Base-by-base conservation (phyloP, 1,284 basidiomycete species). In the Austroboletus sp. region DNA sequence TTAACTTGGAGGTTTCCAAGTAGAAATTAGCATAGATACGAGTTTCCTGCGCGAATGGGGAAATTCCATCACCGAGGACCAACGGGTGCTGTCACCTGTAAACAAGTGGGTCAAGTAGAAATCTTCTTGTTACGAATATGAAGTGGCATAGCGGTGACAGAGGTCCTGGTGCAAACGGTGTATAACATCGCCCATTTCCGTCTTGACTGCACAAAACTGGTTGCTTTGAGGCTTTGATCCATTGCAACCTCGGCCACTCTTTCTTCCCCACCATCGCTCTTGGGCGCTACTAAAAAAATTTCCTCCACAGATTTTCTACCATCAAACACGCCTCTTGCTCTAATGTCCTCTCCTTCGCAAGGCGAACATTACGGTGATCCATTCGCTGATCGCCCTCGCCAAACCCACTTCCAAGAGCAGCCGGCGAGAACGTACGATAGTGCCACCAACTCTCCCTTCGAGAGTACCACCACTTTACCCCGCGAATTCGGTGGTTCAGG, bases 301-400 rank as follows among this genome's bases (percentile, higher is more conserved):
- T 44, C 33, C 47, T 32, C 16, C 19, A 16, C 42, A 60, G 54
- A 48, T 41, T 31, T 6, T 40, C 33, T 21, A n/a, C 40, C 16
- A 0, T 15, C 25, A 39, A 17, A 26, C 16, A n/a, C 23, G 43
- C 30, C 41, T 40, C 45, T n/a, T 33, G 42, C 43, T 51, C 50
- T 37, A 48, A 80, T 80, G 78, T 68, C 74, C 51, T 72, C 74
- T 50, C 72, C 74, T 32, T 61, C 66, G 44, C 68, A 67, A 46
- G 61, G 65, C 51, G 64, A 69, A 40, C 62, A 57, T 15, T 74
- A 71, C 49, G 70, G 66, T n/a, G 81, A 87, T 61, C 85, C 85
- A 15, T 88, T 86, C 60, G 72, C 76, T 43, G 83, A 86, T 67
- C 73, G 76, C 23, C 74, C 75, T 40, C 76, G 74, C 45, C 73